phyloP scores from a whole-genome alignment of 176 grass and related monocot species.

The Zea mays region Zm-B73-REFERENCE-NAM-5.0 NC_050096.1:305450501-305451000 shows the following conservation, averaged over 20 bases:
- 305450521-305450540: no score
- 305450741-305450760: neutral
- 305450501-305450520: no score
- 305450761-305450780: slow-evolving; percentile 89
- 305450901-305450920: neutral
- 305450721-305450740: neutral
- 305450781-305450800: slow-evolving; percentile 69
- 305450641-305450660: no score
- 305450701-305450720: neutral
- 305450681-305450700: neutral
- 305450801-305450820: slow-evolving; percentile 61
- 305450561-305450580: no score
- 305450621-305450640: no score
- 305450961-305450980: neutral
- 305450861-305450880: neutral
- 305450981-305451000: no score
- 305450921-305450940: neutral
- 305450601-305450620: no score
- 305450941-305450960: neutral
- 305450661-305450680: neutral
- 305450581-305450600: no score
- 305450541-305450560: no score
- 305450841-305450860: slow-evolving; percentile 81
- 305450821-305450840: slow-evolving; percentile 76
- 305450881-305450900: neutral